phyloP scores from a whole-genome alignment of 2,329 filamentous ascomycete species.

The Cyphellophora attinorum region DNA sequence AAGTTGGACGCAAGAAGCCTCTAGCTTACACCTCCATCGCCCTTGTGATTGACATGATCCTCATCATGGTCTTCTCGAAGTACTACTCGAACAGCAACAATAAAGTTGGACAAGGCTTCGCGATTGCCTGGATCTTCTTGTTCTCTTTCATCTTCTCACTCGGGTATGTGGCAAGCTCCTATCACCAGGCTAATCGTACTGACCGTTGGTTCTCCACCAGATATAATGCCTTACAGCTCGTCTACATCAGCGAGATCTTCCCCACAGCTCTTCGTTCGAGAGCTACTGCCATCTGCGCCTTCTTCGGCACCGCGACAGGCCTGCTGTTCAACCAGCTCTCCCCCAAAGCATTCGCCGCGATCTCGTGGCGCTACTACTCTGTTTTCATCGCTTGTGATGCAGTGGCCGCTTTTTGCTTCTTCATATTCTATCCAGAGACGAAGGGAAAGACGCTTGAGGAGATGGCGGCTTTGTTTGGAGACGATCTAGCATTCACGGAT shows the following conservation, averaged over 20 bases:
- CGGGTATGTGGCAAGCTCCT: conserved; percentile 27
- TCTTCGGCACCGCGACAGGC: conserved; percentile 21
- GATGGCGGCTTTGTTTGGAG: too few species aligned
- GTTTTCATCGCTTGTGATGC: conserved; percentile 27
- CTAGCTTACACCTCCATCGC: conserved; percentile 21
- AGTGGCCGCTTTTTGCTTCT: conserved; percentile 25
- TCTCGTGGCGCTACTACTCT: conserved; percentile 31
- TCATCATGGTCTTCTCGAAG: conserved; percentile 16
- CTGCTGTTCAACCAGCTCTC: conserved; percentile 25
- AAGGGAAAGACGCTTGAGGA: too few species aligned
- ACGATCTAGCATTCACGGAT: too few species aligned
- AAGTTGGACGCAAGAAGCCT: conserved; percentile 26
- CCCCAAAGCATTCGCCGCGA: conserved; percentile 25
- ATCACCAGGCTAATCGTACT: conserved; percentile 28
- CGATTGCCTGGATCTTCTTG: conserved; percentile 8
- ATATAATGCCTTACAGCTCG: too few species aligned
- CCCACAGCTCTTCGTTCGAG: conserved; percentile 23
- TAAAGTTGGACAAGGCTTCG: conserved; percentile 24
- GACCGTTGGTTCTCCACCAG: too few species aligned
- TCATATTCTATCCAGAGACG: conserved; percentile 28
- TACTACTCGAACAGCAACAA: conserved; percentile 13
- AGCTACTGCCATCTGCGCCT: conserved; percentile 23
- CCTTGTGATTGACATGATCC: conserved; percentile 21
- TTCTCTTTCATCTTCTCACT: conserved; percentile 29
- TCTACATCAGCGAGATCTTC: too few species aligned